A percentile compares a stretch with the other conserved stretches of the same genome.
Evolutionary conservation across 1,284 basidiomycete species (phyloP).

Genomic region (Cryptococcus deneoformans): DNA sequence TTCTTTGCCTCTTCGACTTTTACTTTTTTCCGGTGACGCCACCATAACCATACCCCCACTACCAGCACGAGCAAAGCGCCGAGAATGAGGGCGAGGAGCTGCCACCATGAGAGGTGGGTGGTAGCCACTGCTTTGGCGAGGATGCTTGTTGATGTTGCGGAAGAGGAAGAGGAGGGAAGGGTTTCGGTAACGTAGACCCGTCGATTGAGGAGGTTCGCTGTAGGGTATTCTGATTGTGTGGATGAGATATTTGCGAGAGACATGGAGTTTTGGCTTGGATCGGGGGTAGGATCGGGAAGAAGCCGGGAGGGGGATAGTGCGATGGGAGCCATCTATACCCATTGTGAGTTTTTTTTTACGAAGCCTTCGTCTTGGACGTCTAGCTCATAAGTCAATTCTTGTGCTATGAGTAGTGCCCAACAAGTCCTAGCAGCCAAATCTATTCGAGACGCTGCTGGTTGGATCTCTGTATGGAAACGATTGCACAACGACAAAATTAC

Average conservation of each 20-base stretch:
- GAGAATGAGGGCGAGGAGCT: conserved; percentile 28
- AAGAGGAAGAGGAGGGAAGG: background rate
- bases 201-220: background rate
- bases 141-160: conserved; percentile 1
- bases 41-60: conserved; percentile 21
- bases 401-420: background rate
- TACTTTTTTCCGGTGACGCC: conserved; percentile 16
- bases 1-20: conserved; percentile 6
- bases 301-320: background rate
- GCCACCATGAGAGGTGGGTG: conserved; percentile 35
- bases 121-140: conserved; percentile 18
- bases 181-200: background rate
- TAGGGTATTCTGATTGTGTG: background rate
- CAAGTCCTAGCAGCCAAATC: background rate
- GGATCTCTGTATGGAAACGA: background rate
- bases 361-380: background rate
- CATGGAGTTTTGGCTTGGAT: background rate
- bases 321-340: conserved; percentile 14
- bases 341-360: conserved; percentile 1
- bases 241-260: background rate
- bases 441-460: background rate
- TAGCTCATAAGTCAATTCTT: background rate
- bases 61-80: conserved; percentile 16
- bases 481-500: background rate
- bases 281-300: background rate